phyloP scores from a whole-genome alignment of 2,329 filamentous ascomycete species.

The Penicillium sp. region DNA sequence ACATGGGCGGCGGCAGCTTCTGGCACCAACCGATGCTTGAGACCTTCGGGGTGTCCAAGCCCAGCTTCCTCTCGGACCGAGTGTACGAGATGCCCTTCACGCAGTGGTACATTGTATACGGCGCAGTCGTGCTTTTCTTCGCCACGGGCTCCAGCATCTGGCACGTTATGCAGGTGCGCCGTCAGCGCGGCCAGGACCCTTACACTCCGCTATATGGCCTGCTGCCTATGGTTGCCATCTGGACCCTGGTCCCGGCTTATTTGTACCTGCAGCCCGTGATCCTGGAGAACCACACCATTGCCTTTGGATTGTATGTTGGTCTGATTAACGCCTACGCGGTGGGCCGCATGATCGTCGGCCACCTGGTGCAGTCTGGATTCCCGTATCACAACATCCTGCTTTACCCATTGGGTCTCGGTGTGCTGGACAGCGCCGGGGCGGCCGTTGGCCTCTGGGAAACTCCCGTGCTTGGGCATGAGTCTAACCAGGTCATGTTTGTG shows the following conservation, averaged over 20 bases:
- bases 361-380: conserved; percentile 84
- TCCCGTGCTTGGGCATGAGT: conserved; percentile 65
- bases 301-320: conserved; percentile 85
- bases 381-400: conserved; percentile 87
- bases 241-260: conserved; percentile 76
- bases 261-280: conserved; percentile 83
- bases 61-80: conserved; percentile 64
- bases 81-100: conserved; percentile 83
- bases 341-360: conserved; percentile 92
- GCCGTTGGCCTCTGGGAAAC: conserved; percentile 69
- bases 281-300: conserved; percentile 78
- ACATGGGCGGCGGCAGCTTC: conserved; percentile 84
- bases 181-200: conserved; percentile 69
- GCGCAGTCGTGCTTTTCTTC: conserved; percentile 75
- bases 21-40: conserved; percentile 84
- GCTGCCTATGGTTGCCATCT: conserved; percentile 75
- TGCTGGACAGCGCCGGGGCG: conserved; percentile 79
- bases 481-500: conserved; percentile 90
- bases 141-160: conserved; percentile 74
- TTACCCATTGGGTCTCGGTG: conserved; percentile 74
- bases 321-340: conserved; percentile 94
- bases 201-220: conserved; percentile 74
- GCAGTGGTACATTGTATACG: conserved; percentile 90
- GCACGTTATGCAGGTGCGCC: conserved; percentile 83
- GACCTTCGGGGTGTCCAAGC: conserved; percentile 68